Evolutionary conservation across 345 rosid species (phyloP).

Genomic region (Psidium friedrichsthalianum): DNA sequence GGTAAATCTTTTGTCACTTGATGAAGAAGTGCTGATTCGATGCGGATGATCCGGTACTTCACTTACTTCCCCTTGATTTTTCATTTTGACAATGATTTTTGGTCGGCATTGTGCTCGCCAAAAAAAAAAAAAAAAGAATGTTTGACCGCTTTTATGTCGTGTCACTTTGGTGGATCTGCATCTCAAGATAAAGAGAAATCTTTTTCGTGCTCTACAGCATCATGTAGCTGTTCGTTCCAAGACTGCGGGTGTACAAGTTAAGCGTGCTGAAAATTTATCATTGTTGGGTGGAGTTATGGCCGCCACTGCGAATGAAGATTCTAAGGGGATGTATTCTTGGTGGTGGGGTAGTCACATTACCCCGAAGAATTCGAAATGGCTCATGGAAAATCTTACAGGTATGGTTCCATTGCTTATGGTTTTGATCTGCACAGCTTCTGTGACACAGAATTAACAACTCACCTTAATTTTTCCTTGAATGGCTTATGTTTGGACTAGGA

Average conservation of each 20-base stretch:
- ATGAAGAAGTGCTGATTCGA: background rate
- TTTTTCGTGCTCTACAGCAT: background rate
- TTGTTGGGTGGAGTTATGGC: constrained; percentile 32
- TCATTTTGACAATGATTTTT: background rate
- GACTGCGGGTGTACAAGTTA: background rate
- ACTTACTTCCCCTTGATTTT: background rate
- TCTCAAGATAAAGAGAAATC: background rate
- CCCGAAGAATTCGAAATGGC: constrained; percentile 98
- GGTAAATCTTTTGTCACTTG: background rate
- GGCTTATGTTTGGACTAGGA: background rate
- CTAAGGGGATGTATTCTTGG: constrained; percentile 78
- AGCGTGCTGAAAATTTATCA: background rate
- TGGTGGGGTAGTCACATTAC: constrained; percentile 99
- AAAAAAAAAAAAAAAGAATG: background rate
- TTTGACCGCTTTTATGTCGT: background rate
- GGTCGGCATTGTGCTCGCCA: background rate
- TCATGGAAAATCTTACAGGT: constrained; percentile 94
- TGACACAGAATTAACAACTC: background rate
- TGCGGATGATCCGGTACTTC: background rate
- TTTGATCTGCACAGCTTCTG: background rate
- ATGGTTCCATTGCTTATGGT: background rate
- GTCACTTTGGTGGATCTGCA: background rate
- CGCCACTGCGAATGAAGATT: constrained; percentile 21
- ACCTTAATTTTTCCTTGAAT: background rate
- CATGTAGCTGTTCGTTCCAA: background rate